Conservation (phyloP, 768 basidiomycete species). For the Lentinula edodes region DNA sequence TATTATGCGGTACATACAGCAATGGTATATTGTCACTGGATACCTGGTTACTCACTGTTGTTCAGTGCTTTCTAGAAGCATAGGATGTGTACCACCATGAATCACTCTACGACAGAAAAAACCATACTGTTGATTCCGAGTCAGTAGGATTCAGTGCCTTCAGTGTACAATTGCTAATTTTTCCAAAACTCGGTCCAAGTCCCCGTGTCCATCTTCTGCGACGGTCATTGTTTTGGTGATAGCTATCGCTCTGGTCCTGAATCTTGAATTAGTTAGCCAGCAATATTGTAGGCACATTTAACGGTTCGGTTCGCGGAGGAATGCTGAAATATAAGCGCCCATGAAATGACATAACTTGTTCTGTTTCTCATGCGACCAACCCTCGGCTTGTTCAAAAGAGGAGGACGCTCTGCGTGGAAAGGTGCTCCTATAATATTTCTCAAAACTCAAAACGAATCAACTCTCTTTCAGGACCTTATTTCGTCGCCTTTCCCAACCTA, state of each 20-base stretch:
- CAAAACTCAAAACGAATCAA: background rate
- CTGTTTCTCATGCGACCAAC: slow-evolving; percentile 55
- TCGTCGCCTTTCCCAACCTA: slow-evolving; percentile 88
- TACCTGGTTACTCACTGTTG: too few species aligned
- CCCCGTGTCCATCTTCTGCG: background rate
- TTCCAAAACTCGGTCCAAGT: too few species aligned
- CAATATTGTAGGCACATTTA: too few species aligned
- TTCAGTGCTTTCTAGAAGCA: too few species aligned
- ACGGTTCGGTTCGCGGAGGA: background rate
- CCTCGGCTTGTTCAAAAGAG: slow-evolving; percentile 41
- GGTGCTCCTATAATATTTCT: slow-evolving; percentile 32
- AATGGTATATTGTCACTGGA: too few species aligned
- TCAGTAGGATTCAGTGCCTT: too few species aligned
- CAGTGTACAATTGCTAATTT: too few species aligned
- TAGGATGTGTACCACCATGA: too few species aligned
- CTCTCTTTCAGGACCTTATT: slow-evolving; percentile 74
- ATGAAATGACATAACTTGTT: background rate
- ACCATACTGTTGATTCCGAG: too few species aligned
- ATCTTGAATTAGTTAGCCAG: background rate
- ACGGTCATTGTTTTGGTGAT: background rate
- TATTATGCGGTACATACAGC: too few species aligned
- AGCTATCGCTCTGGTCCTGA: background rate
- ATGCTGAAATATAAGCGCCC: background rate
- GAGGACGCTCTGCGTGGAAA: slow-evolving; percentile 83
- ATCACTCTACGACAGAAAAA: too few species aligned